Evolutionary conservation across 352 stramenopile genomes (phyloP).

Genomic region (Phytopythium mirpurense): DNA sequence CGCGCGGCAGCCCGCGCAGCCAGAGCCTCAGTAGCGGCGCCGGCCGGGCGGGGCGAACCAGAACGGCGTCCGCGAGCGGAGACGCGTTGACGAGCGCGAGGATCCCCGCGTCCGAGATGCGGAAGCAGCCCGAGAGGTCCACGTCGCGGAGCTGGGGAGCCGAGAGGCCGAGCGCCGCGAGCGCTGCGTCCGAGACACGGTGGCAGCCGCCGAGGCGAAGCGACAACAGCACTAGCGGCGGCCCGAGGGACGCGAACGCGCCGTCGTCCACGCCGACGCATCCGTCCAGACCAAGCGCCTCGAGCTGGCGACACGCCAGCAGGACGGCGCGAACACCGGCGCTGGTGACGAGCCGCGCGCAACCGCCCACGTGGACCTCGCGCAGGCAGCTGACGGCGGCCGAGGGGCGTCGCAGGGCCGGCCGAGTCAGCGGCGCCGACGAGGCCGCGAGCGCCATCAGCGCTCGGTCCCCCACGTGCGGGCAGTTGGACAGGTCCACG

Average conservation of each 20-base stretch:
- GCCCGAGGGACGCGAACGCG: constrained; percentile 19
- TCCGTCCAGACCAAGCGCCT: constrained; percentile 16
- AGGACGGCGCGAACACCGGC: constrained; percentile 14
- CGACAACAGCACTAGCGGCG: constrained; percentile 23
- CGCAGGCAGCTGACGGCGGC: constrained; percentile 6
- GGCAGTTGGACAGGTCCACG: constrained; percentile 48
- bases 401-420: not conserved
- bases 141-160: constrained; percentile 72
- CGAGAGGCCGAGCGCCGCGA: constrained; percentile 32
- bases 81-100: constrained; percentile 58
- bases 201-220: constrained; percentile 41
- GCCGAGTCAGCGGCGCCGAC: not conserved
- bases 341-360: constrained; percentile 15
- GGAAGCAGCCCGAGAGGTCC: constrained; percentile 65
- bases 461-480: constrained; percentile 32
- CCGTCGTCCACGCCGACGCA: constrained; percentile 18
- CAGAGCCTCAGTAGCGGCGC: constrained; percentile 54
- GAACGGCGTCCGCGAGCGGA: constrained; percentile 1
- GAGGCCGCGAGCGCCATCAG: constrained; percentile 18
- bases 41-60: constrained; percentile 6
- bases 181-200: constrained; percentile 31
- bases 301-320: constrained; percentile 12
- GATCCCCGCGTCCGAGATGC: constrained; percentile 76
- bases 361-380: constrained; percentile 18
- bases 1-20: constrained; percentile 47